Evolutionary conservation across 345 rosid genomes (phyloP).

Genomic region (Trapa incisa): DNA sequence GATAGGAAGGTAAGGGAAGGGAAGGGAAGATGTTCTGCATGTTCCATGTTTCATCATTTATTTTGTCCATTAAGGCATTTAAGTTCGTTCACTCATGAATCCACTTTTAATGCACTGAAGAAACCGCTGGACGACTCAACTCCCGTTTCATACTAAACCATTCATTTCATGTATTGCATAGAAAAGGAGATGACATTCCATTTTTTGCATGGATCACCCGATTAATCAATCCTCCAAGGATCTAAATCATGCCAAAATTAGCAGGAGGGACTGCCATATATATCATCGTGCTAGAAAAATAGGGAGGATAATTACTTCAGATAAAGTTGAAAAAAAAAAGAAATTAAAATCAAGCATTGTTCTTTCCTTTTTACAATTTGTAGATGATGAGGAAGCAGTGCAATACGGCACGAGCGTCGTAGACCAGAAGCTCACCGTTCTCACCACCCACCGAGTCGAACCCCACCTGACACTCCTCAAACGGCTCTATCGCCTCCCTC

Average conservation of each 20-base stretch:
- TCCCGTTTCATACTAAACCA: neutral
- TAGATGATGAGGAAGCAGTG: conserved; percentile 95
- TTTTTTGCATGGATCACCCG: neutral
- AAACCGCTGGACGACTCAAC: neutral
- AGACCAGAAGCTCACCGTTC: conserved; percentile 73
- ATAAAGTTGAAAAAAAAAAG: neutral
- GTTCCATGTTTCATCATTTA: no score
- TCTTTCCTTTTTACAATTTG: conserved; percentile 54
- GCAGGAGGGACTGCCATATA: neutral
- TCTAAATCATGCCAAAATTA: neutral
- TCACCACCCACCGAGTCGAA: conserved; percentile 83
- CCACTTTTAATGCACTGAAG: neutral
- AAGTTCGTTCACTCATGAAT: neutral
- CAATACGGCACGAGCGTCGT: conserved; percentile 76
- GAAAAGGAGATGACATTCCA: no score
- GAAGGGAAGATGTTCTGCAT: no score
- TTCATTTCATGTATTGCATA: neutral
- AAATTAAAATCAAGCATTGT: neutral
- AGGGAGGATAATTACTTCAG: neutral
- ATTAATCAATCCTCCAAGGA: no score
- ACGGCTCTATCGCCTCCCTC: conserved; percentile 28
- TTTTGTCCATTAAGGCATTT: neutral
- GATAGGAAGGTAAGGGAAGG: no score
- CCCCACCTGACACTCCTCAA: conserved; percentile 35
- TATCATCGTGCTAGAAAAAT: neutral